phyloP scores from a whole-genome alignment of 495 filamentous ascomycete genomes.

The Aspergillus indologenus region DNA sequence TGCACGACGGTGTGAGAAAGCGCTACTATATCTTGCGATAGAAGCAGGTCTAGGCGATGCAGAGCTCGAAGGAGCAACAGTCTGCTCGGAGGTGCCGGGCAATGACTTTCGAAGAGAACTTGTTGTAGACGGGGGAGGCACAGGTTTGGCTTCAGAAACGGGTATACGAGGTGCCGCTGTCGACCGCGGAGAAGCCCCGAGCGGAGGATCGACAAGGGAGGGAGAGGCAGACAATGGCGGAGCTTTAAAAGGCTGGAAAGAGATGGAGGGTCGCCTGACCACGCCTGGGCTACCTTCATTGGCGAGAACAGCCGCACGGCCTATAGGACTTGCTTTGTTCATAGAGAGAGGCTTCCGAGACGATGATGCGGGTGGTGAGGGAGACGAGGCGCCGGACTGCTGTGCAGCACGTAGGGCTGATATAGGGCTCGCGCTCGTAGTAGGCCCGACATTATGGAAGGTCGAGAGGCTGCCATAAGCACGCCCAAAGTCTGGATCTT shows the following conservation, averaged over 20 bases:
- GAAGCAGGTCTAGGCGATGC: slow-evolving; percentile 73
- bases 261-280: slow-evolving; percentile 76
- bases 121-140: slow-evolving; percentile 53
- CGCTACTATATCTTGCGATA: slow-evolving; percentile 70
- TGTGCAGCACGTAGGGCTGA: slow-evolving; percentile 73
- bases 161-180: slow-evolving; percentile 50
- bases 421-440: slow-evolving; percentile 77
- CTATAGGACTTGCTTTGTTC: slow-evolving; percentile 54
- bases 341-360: slow-evolving; percentile 58
- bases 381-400: slow-evolving; percentile 47
- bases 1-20: slow-evolving; percentile 80
- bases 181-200: slow-evolving; percentile 60
- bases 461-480: slow-evolving; percentile 93
- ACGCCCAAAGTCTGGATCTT: slow-evolving; percentile 64
- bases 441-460: slow-evolving; percentile 77
- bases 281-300: slow-evolving; percentile 51
- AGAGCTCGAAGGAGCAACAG: slow-evolving; percentile 57
- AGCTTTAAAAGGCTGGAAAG: slow-evolving; percentile 94
- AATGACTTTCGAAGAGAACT: slow-evolving; percentile 39
- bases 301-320: slow-evolving; percentile 58
- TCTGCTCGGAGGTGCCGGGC: slow-evolving; percentile 53
- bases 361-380: slow-evolving; percentile 54
- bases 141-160: slow-evolving; percentile 60
- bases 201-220: slow-evolving; percentile 49
- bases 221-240: slow-evolving; percentile 92